phyloP scores from a whole-genome alignment of 371 early-diverging fungal species.

The Mucor plumbeus region DNA sequence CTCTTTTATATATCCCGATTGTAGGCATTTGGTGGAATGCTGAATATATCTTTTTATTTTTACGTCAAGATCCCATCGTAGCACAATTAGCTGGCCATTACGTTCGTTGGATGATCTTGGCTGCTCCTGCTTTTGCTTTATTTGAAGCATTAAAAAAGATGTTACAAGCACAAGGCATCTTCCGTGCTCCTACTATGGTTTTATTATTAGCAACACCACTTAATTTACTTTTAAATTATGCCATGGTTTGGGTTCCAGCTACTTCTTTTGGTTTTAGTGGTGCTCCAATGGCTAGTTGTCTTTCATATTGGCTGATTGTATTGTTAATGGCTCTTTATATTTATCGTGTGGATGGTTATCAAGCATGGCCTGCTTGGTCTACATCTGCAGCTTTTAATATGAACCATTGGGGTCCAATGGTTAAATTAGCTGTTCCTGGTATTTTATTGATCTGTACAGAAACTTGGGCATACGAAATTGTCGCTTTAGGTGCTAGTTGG shows the following conservation, averaged over 20 bases:
- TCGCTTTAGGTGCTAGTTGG: constrained; percentile 77
- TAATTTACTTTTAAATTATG: constrained; percentile 72
- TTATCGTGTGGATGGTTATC: constrained; percentile 64
- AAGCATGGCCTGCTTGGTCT: constrained; percentile 81
- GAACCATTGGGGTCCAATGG: constrained; percentile 61
- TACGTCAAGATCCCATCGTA: constrained; percentile 42
- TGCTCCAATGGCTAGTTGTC: constrained; percentile 78
- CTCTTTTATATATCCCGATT: constrained; percentile 69
- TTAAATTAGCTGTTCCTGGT: constrained; percentile 74
- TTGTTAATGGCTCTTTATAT: constrained; percentile 66
- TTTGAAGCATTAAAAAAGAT: constrained; percentile 80
- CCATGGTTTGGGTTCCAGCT: constrained; percentile 70
- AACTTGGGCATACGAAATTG: constrained; percentile 62
- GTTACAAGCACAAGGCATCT: constrained; percentile 82
- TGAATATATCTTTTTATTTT: constrained; percentile 51
- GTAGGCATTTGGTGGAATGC: constrained; percentile 75
- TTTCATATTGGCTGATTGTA: constrained; percentile 73
- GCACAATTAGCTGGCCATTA: constrained; percentile 50
- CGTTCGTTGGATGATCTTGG: constrained; percentile 68
- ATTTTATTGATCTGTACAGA: constrained; percentile 71
- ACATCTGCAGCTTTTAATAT: constrained; percentile 59
- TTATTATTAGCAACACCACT: constrained; percentile 69
- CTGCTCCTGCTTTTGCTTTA: constrained; percentile 71
- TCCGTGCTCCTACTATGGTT: constrained; percentile 75
- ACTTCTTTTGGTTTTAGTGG: constrained; percentile 76